Percentiles rank a stretch among this genome's conserved stretches.
Evolutionary conservation across 208 protist genomes (phyloP).

Genomic region (Acanthamoeba healyi): DNA sequence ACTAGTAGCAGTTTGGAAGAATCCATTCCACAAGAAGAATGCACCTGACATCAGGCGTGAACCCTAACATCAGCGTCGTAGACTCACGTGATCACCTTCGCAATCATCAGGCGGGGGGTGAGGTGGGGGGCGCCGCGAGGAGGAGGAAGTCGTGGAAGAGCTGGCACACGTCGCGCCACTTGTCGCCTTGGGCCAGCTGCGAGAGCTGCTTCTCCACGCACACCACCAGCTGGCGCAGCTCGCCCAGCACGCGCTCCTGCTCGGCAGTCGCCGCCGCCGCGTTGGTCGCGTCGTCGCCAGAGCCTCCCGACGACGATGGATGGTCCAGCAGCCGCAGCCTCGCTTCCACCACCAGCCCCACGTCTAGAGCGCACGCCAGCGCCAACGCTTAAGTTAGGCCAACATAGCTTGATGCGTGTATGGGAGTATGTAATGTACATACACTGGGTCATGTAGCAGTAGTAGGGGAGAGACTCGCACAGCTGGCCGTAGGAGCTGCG

Average conservation of each 20-base stretch:
- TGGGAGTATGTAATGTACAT: background rate
- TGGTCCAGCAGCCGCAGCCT: background rate
- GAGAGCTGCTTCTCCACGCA: conserved; percentile 30
- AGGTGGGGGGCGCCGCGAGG: background rate
- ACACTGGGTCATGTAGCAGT: background rate
- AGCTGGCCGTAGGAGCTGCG: conserved; percentile 23
- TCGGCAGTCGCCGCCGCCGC: background rate
- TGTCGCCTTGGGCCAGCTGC: conserved; percentile 27
- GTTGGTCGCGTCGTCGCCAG: background rate
- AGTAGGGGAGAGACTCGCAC: background rate
- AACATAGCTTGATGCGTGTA: background rate
- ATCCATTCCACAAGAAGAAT: background rate
- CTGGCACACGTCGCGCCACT: conserved; percentile 27
- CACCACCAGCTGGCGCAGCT: background rate
- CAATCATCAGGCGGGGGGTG: background rate
- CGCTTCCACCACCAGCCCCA: background rate
- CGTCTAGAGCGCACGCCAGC: background rate
- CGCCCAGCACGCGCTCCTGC: conserved; percentile 5
- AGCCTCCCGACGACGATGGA: too few relatives aligned
- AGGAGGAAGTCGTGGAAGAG: conserved; percentile 42
- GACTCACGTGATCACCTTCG: background rate
- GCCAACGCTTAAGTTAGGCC: background rate
- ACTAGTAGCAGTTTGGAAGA: background rate
- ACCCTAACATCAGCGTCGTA: too few relatives aligned
- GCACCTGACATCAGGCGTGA: background rate